Conservation (phyloP, 1,139 yeast species). For the Wickerhamomyces sp. region DNA sequence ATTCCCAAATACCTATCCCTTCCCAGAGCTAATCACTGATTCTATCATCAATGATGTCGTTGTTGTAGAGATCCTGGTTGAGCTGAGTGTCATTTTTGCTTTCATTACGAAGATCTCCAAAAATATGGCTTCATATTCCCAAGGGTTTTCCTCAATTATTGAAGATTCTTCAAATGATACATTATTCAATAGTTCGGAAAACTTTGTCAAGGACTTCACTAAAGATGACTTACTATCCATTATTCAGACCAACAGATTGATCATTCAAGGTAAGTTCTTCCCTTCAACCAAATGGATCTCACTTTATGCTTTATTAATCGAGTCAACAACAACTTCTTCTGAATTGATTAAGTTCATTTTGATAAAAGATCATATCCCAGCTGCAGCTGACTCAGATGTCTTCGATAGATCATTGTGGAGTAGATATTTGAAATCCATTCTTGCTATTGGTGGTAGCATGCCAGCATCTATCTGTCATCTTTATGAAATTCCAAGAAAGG, state of each 20-base stretch:
- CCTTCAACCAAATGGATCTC: conserved; percentile 72
- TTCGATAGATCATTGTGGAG: conserved; percentile 63
- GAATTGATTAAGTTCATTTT: conserved; percentile 56
- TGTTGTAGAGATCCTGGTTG: conserved; percentile 70
- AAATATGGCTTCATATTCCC: conserved; percentile 42
- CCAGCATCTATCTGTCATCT: conserved; percentile 62
- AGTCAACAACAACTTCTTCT: conserved; percentile 54
- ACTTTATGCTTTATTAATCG: conserved; percentile 55
- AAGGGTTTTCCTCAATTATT: conserved; percentile 38
- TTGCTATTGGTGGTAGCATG: conserved; percentile 44
- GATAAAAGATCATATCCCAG: conserved; percentile 50
- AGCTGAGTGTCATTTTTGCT: conserved; percentile 56
- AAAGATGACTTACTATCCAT: conserved; percentile 30
- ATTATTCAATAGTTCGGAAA: conserved; percentile 34
- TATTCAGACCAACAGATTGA: conserved; percentile 51
- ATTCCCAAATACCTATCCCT: conserved; percentile 69
- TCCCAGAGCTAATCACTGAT: conserved; percentile 62
- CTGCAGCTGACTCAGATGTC: conserved; percentile 41
- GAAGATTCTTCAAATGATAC: conserved; percentile 31
- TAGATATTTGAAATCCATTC: conserved; percentile 53
- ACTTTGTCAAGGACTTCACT: conserved; percentile 26
- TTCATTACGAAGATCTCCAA: conserved; percentile 53
- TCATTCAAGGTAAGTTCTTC: conserved; percentile 56
- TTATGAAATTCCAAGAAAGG: conserved; percentile 69
- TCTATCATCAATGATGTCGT: conserved; percentile 69